A percentile compares a stretch with the other conserved stretches of the same genome.
Evolutionary conservation across 495 filamentous ascomycete genomes (phyloP).

Genomic region (Halenospora varia): DNA sequence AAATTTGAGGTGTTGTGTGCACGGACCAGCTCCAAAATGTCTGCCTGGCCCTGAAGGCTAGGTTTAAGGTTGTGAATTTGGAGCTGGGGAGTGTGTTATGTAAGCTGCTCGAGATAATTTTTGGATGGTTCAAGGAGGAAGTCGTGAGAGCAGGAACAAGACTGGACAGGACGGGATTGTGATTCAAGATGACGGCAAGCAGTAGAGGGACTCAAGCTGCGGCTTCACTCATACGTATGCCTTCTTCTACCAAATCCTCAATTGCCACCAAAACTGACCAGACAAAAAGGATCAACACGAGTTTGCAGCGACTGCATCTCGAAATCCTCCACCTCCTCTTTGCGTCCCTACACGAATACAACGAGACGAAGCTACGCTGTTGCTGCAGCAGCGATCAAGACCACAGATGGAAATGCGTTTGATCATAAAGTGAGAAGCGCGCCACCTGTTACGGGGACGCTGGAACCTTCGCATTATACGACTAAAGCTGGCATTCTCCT

Average conservation of each 20-base stretch:
- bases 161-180: constrained; percentile 3
- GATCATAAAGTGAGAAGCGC: constrained; percentile 5
- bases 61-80: no score
- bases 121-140: not conserved
- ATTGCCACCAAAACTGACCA: constrained; percentile 30
- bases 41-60: no score
- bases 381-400: constrained; percentile 13
- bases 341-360: no score
- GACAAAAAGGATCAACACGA: constrained; percentile 8
- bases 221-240: constrained; percentile 34
- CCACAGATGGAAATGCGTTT: constrained; percentile 8
- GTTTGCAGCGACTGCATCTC: constrained; percentile 29
- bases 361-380: constrained; percentile 24
- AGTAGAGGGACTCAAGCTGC: constrained; percentile 43
- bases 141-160: not conserved
- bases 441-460: constrained; percentile 26
- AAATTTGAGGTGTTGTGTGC: not conserved
- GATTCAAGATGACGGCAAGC: constrained; percentile 43
- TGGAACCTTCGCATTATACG: constrained; percentile 42
- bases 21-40: no score
- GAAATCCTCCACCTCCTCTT: constrained; percentile 13
- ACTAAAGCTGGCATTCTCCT: constrained; percentile 81
- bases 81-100: not conserved
- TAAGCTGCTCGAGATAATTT: not conserved
- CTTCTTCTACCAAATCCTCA: not conserved